phyloP scores from a whole-genome alignment of 148 eudicot species.

The Dianthus caryophyllus region DNA sequence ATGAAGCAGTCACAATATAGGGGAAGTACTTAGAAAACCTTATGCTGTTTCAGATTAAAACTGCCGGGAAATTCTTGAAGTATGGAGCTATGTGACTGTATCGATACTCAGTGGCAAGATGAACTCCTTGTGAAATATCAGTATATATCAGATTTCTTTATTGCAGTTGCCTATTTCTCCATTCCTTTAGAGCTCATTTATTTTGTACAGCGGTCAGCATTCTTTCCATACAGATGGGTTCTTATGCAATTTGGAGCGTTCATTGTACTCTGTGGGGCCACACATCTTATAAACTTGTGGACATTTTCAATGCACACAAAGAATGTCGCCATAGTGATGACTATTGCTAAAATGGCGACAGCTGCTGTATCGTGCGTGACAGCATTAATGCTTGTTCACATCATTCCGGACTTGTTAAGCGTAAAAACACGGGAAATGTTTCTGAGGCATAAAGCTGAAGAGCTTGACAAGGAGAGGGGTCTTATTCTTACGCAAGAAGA shows the following conservation, averaged over 20 bases:
- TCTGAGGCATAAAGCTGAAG: slow-evolving; percentile 73
- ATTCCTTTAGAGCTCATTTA: slow-evolving; percentile 89
- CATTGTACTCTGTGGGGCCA: slow-evolving; percentile 85
- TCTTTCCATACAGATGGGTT: slow-evolving; percentile 94
- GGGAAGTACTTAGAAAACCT: not conserved
- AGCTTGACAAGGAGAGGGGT: slow-evolving; percentile 88
- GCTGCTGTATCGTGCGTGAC: slow-evolving; percentile 87
- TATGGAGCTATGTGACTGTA: slow-evolving; percentile 76
- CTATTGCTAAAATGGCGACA: slow-evolving; percentile 67
- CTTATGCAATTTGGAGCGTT: slow-evolving; percentile 94
- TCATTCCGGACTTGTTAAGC: slow-evolving; percentile 79
- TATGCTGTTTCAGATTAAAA: slow-evolving; percentile 28
- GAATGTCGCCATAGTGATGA: slow-evolving; percentile 85
- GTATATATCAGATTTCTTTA: slow-evolving; percentile 85
- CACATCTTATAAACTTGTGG: slow-evolving; percentile 87
- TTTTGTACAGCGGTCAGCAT: slow-evolving; percentile 80
- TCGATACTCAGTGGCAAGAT: slow-evolving; percentile 80
- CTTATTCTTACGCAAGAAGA: slow-evolving; percentile 80
- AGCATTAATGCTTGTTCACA: slow-evolving; percentile 85
- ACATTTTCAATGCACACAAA: slow-evolving; percentile 70
- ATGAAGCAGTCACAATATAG: no score
- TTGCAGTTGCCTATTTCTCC: slow-evolving; percentile 88
- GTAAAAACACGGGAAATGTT: slow-evolving; percentile 73
- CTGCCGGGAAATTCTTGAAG: slow-evolving; percentile 18
- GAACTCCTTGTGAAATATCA: slow-evolving; percentile 81